These are phyloP conservation scores for Globisporangium iwayamae DNA, from an alignment of 352 stramenopile species.

Conservation along the genomic window DNA sequence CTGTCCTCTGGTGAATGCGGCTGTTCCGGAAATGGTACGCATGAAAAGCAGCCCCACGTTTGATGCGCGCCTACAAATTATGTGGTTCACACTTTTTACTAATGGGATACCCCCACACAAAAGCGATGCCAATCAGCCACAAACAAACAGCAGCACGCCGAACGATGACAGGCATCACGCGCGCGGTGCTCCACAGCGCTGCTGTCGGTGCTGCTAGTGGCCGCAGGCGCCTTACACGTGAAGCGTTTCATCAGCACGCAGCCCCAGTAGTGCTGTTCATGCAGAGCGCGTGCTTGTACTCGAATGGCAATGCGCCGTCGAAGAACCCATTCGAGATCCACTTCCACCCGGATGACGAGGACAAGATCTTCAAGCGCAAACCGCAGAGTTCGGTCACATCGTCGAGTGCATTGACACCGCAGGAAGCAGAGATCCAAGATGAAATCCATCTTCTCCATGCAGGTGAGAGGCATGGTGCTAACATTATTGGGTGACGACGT, in stretches of 20 bases:
- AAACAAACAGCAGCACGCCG: not conserved
- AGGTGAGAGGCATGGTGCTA: conserved; percentile 19
- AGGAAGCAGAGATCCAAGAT: conserved; percentile 20
- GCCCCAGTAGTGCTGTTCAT: not conserved
- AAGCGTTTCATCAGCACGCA: not conserved
- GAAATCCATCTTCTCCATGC: conserved; percentile 46
- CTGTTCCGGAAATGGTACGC: not conserved
- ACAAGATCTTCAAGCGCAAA: conserved; percentile 5
- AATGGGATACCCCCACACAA: not conserved
- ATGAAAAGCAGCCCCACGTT: conserved; percentile 1
- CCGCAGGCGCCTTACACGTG: not conserved
- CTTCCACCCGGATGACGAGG: conserved; percentile 25
- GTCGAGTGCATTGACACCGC: not conserved
- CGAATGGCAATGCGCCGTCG: not conserved
- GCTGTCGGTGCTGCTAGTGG: not conserved
- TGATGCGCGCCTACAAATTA: not conserved
- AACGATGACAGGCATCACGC: not conserved
- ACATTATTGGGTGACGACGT: not conserved
- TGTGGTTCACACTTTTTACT: not conserved
- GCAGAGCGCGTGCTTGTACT: not conserved
- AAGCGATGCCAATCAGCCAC: not conserved
- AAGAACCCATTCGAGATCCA: conserved; percentile 57
- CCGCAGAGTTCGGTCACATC: not conserved
- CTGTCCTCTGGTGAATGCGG: not conserved
- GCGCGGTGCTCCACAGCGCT: not conserved